Conservation (phyloP, 768 basidiomycete species). For the Lyophyllum decastes region DNA sequence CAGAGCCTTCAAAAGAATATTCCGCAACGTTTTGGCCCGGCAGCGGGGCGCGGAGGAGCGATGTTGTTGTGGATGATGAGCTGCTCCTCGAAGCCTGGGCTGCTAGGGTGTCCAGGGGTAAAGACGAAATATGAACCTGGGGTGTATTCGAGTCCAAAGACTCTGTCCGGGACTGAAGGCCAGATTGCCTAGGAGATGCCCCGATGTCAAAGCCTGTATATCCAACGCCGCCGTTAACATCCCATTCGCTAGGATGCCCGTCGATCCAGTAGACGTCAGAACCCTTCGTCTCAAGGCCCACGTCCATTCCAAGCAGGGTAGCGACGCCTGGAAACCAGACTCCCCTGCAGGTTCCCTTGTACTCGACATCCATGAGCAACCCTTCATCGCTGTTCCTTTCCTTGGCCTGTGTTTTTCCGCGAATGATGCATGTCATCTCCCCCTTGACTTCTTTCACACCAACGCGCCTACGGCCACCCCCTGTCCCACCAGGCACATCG, state of each 20-base stretch:
- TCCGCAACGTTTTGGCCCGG: conserved; percentile 65
- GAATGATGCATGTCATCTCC: conserved; percentile 63
- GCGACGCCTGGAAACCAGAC: conserved; percentile 86
- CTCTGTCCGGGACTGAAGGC: conserved; percentile 42
- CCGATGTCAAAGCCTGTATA: conserved; percentile 74
- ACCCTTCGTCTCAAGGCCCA: conserved; percentile 66
- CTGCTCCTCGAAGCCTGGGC: conserved; percentile 33
- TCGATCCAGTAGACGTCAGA: conserved; percentile 71
- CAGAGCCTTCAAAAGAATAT: conserved; percentile 71
- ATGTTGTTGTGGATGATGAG: conserved; percentile 52
- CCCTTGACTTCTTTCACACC: conserved; percentile 70
- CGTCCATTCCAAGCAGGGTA: conserved; percentile 77
- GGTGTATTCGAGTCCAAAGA: conserved; percentile 47
- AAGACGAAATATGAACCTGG: conserved; percentile 20
- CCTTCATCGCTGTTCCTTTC: conserved; percentile 47
- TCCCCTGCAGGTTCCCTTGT: conserved; percentile 72
- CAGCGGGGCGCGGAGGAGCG: conserved; percentile 74
- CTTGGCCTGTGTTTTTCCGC: conserved; percentile 46
- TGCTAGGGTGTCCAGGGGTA: conserved; percentile 14
- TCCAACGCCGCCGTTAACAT: conserved; percentile 60
- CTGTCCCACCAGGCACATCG: conserved; percentile 39
- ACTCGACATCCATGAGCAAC: conserved; percentile 64
- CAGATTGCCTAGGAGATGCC: conserved; percentile 28
- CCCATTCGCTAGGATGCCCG: conserved; percentile 55
- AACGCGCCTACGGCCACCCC: conserved; percentile 63